phyloP scores from a whole-genome alignment of 1,284 basidiomycete species.

The Puccinia coronata region DNA sequence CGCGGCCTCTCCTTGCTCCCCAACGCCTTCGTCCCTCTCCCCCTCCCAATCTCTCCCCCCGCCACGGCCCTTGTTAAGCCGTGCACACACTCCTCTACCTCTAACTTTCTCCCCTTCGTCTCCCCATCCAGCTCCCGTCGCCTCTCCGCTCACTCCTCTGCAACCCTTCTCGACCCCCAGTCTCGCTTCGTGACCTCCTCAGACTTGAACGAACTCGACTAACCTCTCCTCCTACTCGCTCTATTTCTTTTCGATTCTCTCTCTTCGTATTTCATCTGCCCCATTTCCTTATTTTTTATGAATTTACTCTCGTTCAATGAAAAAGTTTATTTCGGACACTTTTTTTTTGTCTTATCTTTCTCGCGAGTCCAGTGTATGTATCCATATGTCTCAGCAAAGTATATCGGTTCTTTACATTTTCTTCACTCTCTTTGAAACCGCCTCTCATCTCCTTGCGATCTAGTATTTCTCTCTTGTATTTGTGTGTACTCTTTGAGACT shows the following conservation, averaged over 20 bases:
- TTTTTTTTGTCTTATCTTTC: background rate
- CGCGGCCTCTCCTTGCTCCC: background rate
- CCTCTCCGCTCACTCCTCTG: background rate
- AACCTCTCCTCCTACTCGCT: background rate
- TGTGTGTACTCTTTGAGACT: no score
- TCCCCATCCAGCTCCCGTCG: background rate
- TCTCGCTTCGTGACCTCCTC: background rate
- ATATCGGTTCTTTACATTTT: background rate
- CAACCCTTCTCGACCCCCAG: background rate
- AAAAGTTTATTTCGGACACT: background rate
- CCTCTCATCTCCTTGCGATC: no score
- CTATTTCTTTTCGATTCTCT: no score
- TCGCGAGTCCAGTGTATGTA: background rate
- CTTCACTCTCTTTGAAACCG: background rate
- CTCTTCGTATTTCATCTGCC: background rate
- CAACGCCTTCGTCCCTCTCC: background rate
- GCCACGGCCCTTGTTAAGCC: background rate
- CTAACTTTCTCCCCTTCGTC: background rate
- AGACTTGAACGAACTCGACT: slow-evolving; percentile 21
- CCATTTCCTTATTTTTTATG: background rate
- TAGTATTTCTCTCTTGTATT: no score
- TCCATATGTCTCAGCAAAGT: no score
- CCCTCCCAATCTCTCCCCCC: background rate
- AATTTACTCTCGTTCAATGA: background rate
- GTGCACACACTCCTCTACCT: background rate